phyloP scores from a whole-genome alignment of 2,329 filamentous ascomycete genomes.

The Colletotrichum spinosum region DNA sequence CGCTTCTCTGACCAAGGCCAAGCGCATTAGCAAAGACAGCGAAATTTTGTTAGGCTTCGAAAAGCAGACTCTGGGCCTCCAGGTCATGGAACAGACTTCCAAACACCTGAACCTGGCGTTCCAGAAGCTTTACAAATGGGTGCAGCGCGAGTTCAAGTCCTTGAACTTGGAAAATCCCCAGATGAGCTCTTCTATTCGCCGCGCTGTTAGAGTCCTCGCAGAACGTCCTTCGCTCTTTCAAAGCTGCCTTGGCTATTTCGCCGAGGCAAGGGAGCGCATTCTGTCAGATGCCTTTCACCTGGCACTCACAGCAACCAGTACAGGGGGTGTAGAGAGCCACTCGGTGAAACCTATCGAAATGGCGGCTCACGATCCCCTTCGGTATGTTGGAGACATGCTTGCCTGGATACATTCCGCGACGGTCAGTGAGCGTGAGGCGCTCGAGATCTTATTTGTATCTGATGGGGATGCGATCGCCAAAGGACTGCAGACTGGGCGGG shows the following conservation, averaged over 20 bases:
- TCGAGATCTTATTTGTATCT: conserved; percentile 91
- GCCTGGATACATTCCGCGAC: conserved; percentile 96
- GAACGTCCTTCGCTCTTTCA: conserved; percentile 93
- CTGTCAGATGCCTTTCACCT: conserved; percentile 90
- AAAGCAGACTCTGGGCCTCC: conserved; percentile 86
- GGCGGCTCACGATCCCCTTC: conserved; percentile 88
- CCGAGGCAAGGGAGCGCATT: conserved; percentile 87
- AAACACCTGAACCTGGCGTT: conserved; percentile 89
- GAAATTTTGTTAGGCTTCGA: conserved; percentile 91
- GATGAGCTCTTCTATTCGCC: conserved; percentile 85
- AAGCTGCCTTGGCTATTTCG: conserved; percentile 92
- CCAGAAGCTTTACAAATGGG: conserved; percentile 96
- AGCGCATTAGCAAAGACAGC: conserved; percentile 89
- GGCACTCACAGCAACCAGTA: conserved; percentile 80
- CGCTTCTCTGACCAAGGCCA: conserved; percentile 78
- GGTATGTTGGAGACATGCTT: conserved; percentile 97
- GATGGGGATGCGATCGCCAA: conserved; percentile 90
- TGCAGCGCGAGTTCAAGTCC: conserved; percentile 91
- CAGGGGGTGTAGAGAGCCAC: conserved; percentile 67
- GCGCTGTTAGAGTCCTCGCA: conserved; percentile 86
- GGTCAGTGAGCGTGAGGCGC: conserved; percentile 91
- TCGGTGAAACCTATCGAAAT: conserved; percentile 92
- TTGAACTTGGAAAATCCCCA: conserved; percentile 95
- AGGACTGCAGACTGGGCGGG: conserved; percentile 81
- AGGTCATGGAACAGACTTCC: conserved; percentile 91